Evolutionary conservation across 345 rosid genomes (phyloP), one percentile per base, ranked within the genome.

Genomic region (Eucalyptus virginea): DNA sequence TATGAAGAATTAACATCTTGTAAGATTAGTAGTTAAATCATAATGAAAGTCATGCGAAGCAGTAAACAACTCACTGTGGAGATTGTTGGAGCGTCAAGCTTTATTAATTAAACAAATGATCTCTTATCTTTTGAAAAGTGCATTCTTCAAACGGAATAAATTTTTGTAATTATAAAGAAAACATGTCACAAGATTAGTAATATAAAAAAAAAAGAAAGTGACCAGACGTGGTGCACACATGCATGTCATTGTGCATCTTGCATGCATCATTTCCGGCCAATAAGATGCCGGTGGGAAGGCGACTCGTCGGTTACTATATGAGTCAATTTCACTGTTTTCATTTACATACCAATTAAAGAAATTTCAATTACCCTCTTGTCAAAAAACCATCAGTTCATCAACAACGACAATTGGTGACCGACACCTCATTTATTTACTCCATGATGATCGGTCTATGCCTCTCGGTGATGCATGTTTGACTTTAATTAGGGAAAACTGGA

Each of bases 271-370:
- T 56, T 56, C 28, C 13, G 62, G 30, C 13, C 62, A 24, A 56
- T 56, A 23, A 56, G 62, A 56, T 24, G 62, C 0, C 62, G 13
- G 30, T 56, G 30, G 30, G 62, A 56, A 56, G 62, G 16, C n/a
- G 16, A 0, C n/a, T 13, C 69, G 7, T 62, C 32, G 0, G 8
- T 6, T 30, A 62, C 69, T 13, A 62, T 62, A 13, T 0, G 69
- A 62, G 69, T 62, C n/a, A 26, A 60, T 60, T 60, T 60, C 14
- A 5, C 67, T 26, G 3, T 60, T 60, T 60, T 60, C 32, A 60
- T 60, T 11, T 60, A 60, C 32, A 5, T 26, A 60, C 67, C n/a
- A 26, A 26, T 60, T 26, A 28, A 26, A 5, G 67, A 60, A 60
- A 60, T 26, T 60, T 11, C 14, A 60, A 11, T 58, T 60, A 60